Conservation (phyloP, 225 moss, liverwort and hornwort species). For the Lunularia cruciata region DNA sequence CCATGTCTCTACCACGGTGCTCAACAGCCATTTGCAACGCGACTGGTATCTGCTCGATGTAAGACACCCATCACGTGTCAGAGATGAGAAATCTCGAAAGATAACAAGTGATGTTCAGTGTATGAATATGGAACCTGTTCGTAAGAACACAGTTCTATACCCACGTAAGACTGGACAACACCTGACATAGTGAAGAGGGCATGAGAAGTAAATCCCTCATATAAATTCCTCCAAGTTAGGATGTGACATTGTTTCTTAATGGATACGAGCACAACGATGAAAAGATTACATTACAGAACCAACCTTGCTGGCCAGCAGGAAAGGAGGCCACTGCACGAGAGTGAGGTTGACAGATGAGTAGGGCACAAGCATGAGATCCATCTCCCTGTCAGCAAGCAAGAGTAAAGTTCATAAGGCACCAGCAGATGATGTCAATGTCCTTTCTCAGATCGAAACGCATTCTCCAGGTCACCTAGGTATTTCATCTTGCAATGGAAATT, state of each 20-base stretch:
- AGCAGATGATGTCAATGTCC: too few relatives aligned
- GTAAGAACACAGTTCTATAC: too few relatives aligned
- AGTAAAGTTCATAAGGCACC: not conserved
- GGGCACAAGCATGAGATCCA: slow-evolving; percentile 93
- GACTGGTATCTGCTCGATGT: slow-evolving; percentile 67
- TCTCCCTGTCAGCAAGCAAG: slow-evolving; percentile 55
- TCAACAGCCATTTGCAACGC: slow-evolving; percentile 96
- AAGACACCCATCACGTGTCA: not conserved
- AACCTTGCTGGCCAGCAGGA: slow-evolving; percentile 93
- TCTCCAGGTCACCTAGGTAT: too few relatives aligned
- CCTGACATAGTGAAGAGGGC: too few relatives aligned
- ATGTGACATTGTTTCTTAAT: not conserved
- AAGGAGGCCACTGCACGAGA: slow-evolving; percentile 94
- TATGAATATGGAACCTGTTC: too few relatives aligned
- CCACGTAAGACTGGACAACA: not conserved
- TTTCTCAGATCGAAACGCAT: too few relatives aligned
- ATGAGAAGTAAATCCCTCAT: too few relatives aligned
- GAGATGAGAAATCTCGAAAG: not conserved
- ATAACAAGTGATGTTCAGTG: not conserved
- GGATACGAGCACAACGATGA: not conserved
- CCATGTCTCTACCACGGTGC: slow-evolving; percentile 72
- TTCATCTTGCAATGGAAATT: too few relatives aligned
- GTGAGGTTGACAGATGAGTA: slow-evolving; percentile 85
- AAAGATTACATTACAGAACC: not conserved
- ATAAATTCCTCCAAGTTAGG: too few relatives aligned